Conservation (phyloP, 2,329 filamentous ascomycete genomes). For the Erysiphe pulchra region DNA sequence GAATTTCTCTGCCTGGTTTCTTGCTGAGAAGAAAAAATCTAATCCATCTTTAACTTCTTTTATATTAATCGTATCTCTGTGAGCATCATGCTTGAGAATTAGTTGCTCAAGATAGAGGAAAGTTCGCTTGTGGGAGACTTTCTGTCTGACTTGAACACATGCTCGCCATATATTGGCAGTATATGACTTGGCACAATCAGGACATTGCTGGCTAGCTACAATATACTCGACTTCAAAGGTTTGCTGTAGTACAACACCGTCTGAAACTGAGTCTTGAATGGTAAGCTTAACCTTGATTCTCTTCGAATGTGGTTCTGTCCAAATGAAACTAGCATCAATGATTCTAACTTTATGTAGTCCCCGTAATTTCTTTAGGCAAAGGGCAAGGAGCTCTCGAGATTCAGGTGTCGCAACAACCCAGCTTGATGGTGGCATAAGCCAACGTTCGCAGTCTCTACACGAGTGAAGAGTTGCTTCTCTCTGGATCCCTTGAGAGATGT, state of each 20-base stretch:
- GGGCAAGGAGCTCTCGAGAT: constrained; percentile 71
- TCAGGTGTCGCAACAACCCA: constrained; percentile 74
- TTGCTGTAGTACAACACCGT: constrained; percentile 55
- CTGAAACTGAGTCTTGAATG: constrained; percentile 44
- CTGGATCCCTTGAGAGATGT: constrained; percentile 78
- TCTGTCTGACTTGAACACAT: constrained; percentile 81
- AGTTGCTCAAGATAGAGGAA: constrained; percentile 73
- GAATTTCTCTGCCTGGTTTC: constrained; percentile 81
- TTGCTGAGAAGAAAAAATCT: constrained; percentile 78
- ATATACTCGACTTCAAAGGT: constrained; percentile 86
- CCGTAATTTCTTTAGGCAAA: constrained; percentile 71
- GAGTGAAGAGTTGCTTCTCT: constrained; percentile 74
- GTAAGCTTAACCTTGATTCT: constrained; percentile 89
- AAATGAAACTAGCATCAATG: constrained; percentile 88
- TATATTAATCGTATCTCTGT: constrained; percentile 89
- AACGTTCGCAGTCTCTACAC: constrained; percentile 85
- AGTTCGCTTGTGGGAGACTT: constrained; percentile 83
- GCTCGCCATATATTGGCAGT: constrained; percentile 92
- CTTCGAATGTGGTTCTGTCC: constrained; percentile 92
- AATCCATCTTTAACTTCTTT: constrained; percentile 90
- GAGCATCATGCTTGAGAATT: constrained; percentile 79
- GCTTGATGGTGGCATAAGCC: constrained; percentile 61
- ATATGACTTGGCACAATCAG: constrained; percentile 86
- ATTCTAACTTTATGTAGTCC: constrained; percentile 78
- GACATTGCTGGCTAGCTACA: constrained; percentile 76